These are phyloP conservation scores for Lunasporangiospora selenospora DNA, from an alignment of 192 early-diverging fungal species.

Conservation along the genomic window DNA sequence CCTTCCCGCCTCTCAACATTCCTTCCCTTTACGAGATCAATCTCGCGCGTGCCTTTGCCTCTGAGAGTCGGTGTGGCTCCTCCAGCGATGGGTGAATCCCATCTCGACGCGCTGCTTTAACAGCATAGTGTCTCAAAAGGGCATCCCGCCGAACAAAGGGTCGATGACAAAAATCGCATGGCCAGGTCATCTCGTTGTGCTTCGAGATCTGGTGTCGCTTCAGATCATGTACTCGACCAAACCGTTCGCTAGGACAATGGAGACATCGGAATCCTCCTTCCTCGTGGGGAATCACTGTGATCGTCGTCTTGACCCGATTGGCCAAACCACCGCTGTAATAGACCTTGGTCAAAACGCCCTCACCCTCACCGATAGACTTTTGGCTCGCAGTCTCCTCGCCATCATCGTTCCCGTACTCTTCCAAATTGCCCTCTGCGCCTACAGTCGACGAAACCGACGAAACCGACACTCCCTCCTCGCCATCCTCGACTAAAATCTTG, in stretches of 20 bases:
- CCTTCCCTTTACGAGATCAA: too few species aligned
- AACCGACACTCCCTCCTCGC: too few species aligned
- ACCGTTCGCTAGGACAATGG: slow-evolving; percentile 13
- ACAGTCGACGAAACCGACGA: too few species aligned
- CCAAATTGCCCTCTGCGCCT: too few species aligned
- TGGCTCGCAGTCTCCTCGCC: too few species aligned
- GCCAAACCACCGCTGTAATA: too few species aligned
- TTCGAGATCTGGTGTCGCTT: slow-evolving; percentile 29
- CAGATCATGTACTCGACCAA: slow-evolving; percentile 19
- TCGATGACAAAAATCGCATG: slow-evolving; percentile 25
- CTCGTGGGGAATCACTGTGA: neutral
- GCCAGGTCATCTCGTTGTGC: slow-evolving; percentile 26
- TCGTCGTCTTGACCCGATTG: too few species aligned
- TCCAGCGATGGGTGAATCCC: slow-evolving; percentile 15
- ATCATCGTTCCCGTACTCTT: too few species aligned
- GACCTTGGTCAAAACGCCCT: neutral
- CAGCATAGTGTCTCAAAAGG: slow-evolving; percentile 15
- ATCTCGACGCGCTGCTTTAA: slow-evolving; percentile 16
- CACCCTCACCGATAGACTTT: neutral
- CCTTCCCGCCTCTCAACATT: too few species aligned
- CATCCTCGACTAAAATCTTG: neutral
- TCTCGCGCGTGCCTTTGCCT: slow-evolving; percentile 14
- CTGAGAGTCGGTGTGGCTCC: slow-evolving; percentile 7
- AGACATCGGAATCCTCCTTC: slow-evolving; percentile 12
- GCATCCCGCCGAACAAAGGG: slow-evolving; percentile 25